Percentiles rank a stretch among this genome's conserved stretches.
Evolutionary conservation across 352 stramenopile genomes (phyloP).

Genomic region (Phytopythium ostracodes): DNA sequence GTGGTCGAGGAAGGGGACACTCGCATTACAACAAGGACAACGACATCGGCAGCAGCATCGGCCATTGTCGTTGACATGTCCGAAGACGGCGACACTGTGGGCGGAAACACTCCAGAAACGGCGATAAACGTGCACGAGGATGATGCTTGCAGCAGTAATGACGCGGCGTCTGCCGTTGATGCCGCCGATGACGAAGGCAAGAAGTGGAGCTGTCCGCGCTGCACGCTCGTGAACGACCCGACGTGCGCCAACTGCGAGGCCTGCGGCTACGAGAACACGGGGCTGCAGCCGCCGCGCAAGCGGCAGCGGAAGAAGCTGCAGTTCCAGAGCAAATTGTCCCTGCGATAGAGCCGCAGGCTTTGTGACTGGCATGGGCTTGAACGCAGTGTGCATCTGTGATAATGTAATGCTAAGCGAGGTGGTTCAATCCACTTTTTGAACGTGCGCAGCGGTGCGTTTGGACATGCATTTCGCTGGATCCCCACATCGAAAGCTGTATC

Average conservation of each 20-base stretch:
- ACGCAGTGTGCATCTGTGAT: neutral
- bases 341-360: conserved; percentile 30
- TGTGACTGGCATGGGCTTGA: too few species aligned
- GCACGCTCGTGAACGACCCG: conserved; percentile 77
- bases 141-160: neutral
- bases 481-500: neutral
- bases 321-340: conserved; percentile 78
- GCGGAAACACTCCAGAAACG: neutral
- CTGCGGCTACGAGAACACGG: conserved; percentile 50
- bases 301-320: conserved; percentile 65
- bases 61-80: neutral
- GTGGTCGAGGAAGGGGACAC: neutral
- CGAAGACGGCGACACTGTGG: neutral
- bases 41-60: neutral
- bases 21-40: neutral
- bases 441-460: too few species aligned
- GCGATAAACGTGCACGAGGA: neutral
- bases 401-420: conserved; percentile 2
- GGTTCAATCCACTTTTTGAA: neutral
- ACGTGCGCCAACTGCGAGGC: conserved; percentile 49
- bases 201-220: conserved; percentile 71
- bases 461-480: neutral
- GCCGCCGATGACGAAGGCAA: conserved; percentile 17
- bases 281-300: conserved; percentile 34
- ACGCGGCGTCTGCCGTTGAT: neutral